Conservation (phyloP, 306 rosid genomes). For the Dryas octopetala region DNA sequence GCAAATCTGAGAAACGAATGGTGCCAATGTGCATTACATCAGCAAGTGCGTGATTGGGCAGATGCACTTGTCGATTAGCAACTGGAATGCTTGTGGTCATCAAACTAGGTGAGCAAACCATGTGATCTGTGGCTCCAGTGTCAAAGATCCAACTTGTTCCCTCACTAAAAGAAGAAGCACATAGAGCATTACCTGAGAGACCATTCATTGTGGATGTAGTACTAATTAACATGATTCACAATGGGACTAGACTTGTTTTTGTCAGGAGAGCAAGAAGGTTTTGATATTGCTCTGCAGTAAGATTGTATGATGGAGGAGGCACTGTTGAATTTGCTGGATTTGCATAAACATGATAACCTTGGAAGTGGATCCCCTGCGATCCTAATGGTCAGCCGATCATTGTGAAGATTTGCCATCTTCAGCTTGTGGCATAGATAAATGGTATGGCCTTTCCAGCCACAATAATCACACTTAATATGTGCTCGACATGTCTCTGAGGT, state of each 20-base stretch:
- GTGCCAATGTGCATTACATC: too few species aligned
- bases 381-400: too few species aligned
- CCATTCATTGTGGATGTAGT: background rate
- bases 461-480: too few species aligned
- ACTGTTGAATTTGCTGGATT: background rate
- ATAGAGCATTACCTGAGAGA: background rate
- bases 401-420: too few species aligned
- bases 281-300: background rate
- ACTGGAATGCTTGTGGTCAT: background rate
- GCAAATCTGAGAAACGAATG: too few species aligned
- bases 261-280: background rate
- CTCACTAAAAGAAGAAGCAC: background rate
- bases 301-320: background rate
- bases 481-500: too few species aligned
- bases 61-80: too few species aligned
- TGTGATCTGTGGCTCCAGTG: background rate
- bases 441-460: too few species aligned
- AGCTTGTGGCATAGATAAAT: too few species aligned
- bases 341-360: background rate
- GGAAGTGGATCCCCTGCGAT: background rate
- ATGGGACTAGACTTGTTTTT: background rate
- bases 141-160: background rate
- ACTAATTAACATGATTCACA: background rate
- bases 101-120: background rate
- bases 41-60: background rate